Base-by-base conservation (phyloP, 2,329 filamentous ascomycete genomes). In the Emergomyces orientalis region DNA sequence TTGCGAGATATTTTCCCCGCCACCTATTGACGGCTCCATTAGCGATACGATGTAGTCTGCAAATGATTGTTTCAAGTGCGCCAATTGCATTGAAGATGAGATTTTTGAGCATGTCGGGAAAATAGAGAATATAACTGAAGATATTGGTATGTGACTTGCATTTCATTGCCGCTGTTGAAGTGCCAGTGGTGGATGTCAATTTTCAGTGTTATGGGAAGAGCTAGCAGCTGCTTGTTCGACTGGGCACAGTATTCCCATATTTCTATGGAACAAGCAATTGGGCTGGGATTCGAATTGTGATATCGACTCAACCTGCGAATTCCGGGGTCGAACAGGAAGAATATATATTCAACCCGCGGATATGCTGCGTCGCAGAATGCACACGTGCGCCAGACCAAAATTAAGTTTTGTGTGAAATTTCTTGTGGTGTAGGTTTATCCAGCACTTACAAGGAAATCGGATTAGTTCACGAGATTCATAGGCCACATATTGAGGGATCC, bases 161-260 rank as follows among this genome's bases (percentile, higher is more conserved):
- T 19, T 76, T 74, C 56, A 70, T 77, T n/a, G n/a, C n/a, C n/a
- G n/a, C n/a, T n/a, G n/a, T n/a, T n/a, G n/a, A n/a, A n/a, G n/a
- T n/a, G n/a, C n/a, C n/a, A n/a, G n/a, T n/a, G n/a, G n/a, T n/a
- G n/a, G n/a, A n/a, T n/a, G n/a, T n/a, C n/a, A n/a, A n/a, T n/a
- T n/a, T 81, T 81, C 66, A 79, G 79, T 0, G 74, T 72, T 1
- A 71, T 75, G 65, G 78, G 76, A 27, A 74, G 73, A 3, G 80
- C 78, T 69, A 78, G 79, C 8, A 76, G 75, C 32, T 80, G 77
- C 65, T 67, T 81, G 32, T 82, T 79, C 64, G 74, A 81, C 17
- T 81, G 78, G 78, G 66, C 78, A 0, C 69, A 1, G 5, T 37
- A 9, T 8, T 9, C 34, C 3, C 67, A 68, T 4, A 59, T 73